Evolutionary conservation across 257 asterid genomes (phyloP), one percentile per base, ranked within the genome.

Genomic region (Primulina eburnea): DNA sequence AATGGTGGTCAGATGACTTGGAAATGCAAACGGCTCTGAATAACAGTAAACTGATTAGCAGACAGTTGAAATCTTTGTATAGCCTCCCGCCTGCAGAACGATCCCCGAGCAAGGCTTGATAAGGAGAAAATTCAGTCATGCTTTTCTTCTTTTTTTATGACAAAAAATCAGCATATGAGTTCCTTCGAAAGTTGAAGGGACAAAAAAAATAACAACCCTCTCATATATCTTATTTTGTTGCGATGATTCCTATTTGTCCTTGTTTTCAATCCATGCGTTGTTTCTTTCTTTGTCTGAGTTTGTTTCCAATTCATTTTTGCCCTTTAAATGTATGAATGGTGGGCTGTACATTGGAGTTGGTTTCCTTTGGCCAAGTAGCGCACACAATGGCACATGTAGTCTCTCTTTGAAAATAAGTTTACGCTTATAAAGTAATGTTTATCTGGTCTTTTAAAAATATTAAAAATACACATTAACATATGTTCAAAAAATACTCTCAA

Each of bases 1-100:
- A 94, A 68, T 94, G 99, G 99, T 94, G 99, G 99, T 86, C 97
- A 7, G 95, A 94, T 77, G 97, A 89, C 53, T 80, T 94, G 89
- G 95, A 91, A 55, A 68, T 91, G 60, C 89, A 88, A 79, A 78
- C 72, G 86, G 99, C 97, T 1, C 56, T 89, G 0, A 83, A 82
- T 38, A 85, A 84, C 68, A 94, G 99, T 70, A 94, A 92, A 87
- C 78, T 94, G 80, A 91, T 94, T 40, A 86, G 93, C 65, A 78
- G 90, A 82, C 99, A 94, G 88, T 81, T 94, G 67, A 88, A 88
- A 84, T 89, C 98, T 3, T 74, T 94, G 81, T 87, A 94, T 64
- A 84, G 86, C 74, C 67, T 78, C 53, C 87, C 97, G 4, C 67
- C 95, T 69, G 58, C 84, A 60, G 86, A 78, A 40, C 83, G 78